These are phyloP conservation scores for Rosa rugosa DNA, from an alignment of 306 rosid genomes.

Conservation along the genomic window DNA sequence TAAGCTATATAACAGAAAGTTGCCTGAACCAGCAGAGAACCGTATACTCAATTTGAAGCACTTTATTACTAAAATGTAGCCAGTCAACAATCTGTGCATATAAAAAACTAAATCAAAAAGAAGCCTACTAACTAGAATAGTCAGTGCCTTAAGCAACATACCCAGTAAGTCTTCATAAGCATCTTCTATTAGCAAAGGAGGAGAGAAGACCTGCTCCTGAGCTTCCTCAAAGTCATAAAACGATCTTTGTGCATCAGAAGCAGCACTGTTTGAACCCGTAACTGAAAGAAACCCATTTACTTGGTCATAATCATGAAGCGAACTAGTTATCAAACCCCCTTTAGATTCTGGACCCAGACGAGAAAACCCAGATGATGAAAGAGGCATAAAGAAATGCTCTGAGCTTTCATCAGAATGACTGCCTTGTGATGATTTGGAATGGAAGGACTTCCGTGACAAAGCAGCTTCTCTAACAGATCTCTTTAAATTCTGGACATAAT, in stretches of 20 bases:
- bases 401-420: conserved; percentile 76
- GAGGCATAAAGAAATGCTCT: conserved; percentile 86
- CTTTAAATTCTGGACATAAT: conserved; percentile 65
- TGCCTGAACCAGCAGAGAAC: conserved; percentile 5
- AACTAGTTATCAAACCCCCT: conserved; percentile 59
- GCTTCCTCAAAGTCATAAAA: conserved; percentile 73
- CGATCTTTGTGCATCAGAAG: conserved; percentile 61
- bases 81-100: conserved; percentile 16
- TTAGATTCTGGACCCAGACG: conserved; percentile 60
- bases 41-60: conserved; percentile 3
- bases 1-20: conserved; percentile 1
- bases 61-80: conserved; percentile 9
- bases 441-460: conserved; percentile 50
- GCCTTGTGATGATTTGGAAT: conserved; percentile 61
- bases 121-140: conserved; percentile 15
- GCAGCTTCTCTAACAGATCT: conserved; percentile 97
- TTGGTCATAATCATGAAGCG: conserved; percentile 70
- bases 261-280: conserved; percentile 59
- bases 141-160: conserved; percentile 43
- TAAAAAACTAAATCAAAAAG: background rate
- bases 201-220: conserved; percentile 86
- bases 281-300: conserved; percentile 79
- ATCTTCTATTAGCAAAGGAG: conserved; percentile 80
- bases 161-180: conserved; percentile 92
- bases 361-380: conserved; percentile 73